Evolutionary conservation across 179 eudicot genomes (phyloP), one percentile per base, ranked within the genome.

Genomic region (Silene noctiflora): DNA sequence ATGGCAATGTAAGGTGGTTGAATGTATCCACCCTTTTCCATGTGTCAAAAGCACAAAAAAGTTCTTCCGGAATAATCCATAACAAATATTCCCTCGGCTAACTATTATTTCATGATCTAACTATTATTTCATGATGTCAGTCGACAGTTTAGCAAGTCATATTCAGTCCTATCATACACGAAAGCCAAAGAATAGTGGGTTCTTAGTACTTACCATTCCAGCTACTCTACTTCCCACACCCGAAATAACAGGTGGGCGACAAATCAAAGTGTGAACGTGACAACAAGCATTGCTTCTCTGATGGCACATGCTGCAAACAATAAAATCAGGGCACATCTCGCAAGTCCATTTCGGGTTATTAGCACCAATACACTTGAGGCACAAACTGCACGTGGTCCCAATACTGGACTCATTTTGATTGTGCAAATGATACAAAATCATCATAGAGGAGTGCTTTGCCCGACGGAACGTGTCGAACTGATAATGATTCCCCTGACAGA

Each of bases 381-480:
- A 86, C 69, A 88, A 77, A 77, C 86, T 72, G 83, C 93, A 91
- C 33, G 20, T 64, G 22, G 29, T 78, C 46, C 79, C 83, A 22
- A 14, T 13, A 31, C 22, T 78, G 39, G 78, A 69, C 67, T 76
- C 73, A 25, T 60, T 82, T 35, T 82, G 80, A 74, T 85, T 78
- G 63, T 87, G 89, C 72, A 92, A 88, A 81, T 91, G 90, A 75
- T 93, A 85, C 42, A 93, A 78, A 68, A 94, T 90, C 97, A 94
- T 94, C 93, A 89, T 84, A 46, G 98, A 92, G 10, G 96, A 88
- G 81, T 94, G 91, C 85, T 92, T 94, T 48, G 97, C 98, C 76
- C 88, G 91, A 12, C 94, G 90, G 79, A 88, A 92, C 6, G 94
- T 75, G 77, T 90, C 91, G 75, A 92, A 94, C 76, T 88, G 93